Conservation (phyloP, 1,284 basidiomycete genomes). For the Rugosomyces carneus region DNA sequence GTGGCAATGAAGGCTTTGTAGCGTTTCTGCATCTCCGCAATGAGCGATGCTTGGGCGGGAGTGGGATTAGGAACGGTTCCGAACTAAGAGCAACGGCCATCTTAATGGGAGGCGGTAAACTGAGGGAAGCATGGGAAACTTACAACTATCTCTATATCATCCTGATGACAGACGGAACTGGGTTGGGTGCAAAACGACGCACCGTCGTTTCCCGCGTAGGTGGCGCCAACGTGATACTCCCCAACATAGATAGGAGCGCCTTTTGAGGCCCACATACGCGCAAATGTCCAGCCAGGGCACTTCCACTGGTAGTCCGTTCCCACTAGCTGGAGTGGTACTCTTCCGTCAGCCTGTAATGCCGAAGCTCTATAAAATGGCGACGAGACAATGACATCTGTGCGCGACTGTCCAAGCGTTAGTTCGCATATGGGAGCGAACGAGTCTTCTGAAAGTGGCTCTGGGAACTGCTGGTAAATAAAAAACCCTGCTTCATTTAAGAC, state of each 20-base stretch:
- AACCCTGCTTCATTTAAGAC: slow-evolving; percentile 63
- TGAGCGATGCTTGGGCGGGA: slow-evolving; percentile 50
- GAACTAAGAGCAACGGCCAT: slow-evolving; percentile 37
- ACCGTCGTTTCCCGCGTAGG: slow-evolving; percentile 58
- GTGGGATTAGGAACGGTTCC: slow-evolving; percentile 57
- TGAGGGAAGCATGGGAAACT: slow-evolving; percentile 20
- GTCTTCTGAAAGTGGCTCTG: slow-evolving; percentile 32
- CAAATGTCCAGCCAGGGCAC: slow-evolving; percentile 68
- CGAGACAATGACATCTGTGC: slow-evolving; percentile 40
- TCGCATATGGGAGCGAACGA: slow-evolving; percentile 38
- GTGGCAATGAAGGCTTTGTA: slow-evolving; percentile 60
- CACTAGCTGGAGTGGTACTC: slow-evolving; percentile 50
- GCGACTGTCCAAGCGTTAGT: slow-evolving; percentile 41
- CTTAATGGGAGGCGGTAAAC: slow-evolving; percentile 5
- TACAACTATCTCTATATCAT: slow-evolving; percentile 71
- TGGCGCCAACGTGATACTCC: slow-evolving; percentile 59
- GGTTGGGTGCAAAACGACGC: slow-evolving; percentile 47
- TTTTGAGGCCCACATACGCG: slow-evolving; percentile 52
- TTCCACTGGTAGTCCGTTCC: slow-evolving; percentile 69
- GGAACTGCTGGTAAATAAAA: slow-evolving; percentile 46
- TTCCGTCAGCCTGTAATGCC: slow-evolving; percentile 38
- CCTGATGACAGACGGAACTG: slow-evolving; percentile 64
- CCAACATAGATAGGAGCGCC: slow-evolving; percentile 70
- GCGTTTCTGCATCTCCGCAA: slow-evolving; percentile 59
- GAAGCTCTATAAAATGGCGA: slow-evolving; percentile 43